Evolutionary conservation across 148 eudicot species (phyloP), one percentile per base, ranked within the genome.

Genomic region (Vaccinium corymbosum): DNA sequence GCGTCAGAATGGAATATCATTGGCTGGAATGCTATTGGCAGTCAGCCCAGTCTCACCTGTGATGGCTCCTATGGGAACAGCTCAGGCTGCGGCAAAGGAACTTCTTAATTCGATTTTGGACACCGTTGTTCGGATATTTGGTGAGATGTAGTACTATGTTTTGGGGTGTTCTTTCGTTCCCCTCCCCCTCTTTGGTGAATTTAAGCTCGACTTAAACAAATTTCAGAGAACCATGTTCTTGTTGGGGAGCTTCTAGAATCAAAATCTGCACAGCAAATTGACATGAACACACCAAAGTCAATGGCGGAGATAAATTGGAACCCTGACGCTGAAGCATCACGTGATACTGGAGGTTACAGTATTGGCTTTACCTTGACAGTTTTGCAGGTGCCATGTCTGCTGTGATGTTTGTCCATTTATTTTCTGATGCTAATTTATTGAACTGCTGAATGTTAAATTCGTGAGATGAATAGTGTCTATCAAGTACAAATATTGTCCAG

Each of bases 181-280:
- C 72, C 15, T 19, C 5, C 72, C 72, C 72, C 32, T 80, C 52
- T 27, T 42, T 64, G 17, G 46, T 77, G 59, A 81, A 74, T 81
- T 64, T 76, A 73, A 66, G 73, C 50, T 55, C 74, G 52, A 80
- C 75, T 25, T 35, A 20, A 19, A 7, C 85, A 83, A 66, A 78
- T 84, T 64, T 90, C 88, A 97, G 99, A 97, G 87, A 97, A 97
- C 89, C 99, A 97, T 88, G 95, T 97, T 80, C 89, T 93, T 87
- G 93, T 94, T 81, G 99, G 99, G 56, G 95, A 97, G 92, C 94
- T 94, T 85, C 97, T 97, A 81, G 99, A 97, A 87, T 90, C 93
- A 27, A 97, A 94, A 87, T 89, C 92, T 86, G 89, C 90, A 55
- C 97, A 93, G 82, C 95, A 94, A 87, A 82, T 83, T 89, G 91